phyloP scores from a whole-genome alignment of 768 basidiomycete species.

The Amanita subjunquillea region DNA sequence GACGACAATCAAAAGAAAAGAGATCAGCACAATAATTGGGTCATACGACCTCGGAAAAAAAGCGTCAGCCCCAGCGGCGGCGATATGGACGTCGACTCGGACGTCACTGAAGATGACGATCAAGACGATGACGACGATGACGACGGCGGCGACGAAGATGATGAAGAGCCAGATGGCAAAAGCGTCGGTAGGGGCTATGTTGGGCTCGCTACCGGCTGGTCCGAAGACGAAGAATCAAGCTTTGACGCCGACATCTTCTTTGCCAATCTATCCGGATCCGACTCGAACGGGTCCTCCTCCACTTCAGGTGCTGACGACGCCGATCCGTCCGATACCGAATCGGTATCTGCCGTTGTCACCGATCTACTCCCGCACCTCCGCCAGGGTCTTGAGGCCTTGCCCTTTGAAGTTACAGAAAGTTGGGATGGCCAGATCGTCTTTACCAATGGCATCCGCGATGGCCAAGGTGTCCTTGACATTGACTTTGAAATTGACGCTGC shows the following conservation, averaged over 20 bases:
- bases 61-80: slow-evolving; percentile 57
- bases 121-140: slow-evolving; percentile 37
- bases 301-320: slow-evolving; percentile 18
- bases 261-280: slow-evolving; percentile 59
- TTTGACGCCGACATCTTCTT: slow-evolving; percentile 85
- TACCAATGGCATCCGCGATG: slow-evolving; percentile 51
- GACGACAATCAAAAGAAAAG: slow-evolving; percentile 33
- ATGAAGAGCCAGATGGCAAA: slow-evolving; percentile 36
- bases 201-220: slow-evolving; percentile 69
- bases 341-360: slow-evolving; percentile 19
- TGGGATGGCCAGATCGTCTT: slow-evolving; percentile 74
- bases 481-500: slow-evolving; percentile 61
- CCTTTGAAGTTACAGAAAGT: slow-evolving; percentile 59
- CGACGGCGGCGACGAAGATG: slow-evolving; percentile 26
- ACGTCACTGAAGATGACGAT: slow-evolving; percentile 51
- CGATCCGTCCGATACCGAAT: slow-evolving; percentile 34
- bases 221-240: slow-evolving; percentile 66
- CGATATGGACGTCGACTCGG: slow-evolving; percentile 55
- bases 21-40: slow-evolving; percentile 45
- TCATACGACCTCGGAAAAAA: slow-evolving; percentile 58
- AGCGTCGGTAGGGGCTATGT: slow-evolving; percentile 32
- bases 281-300: slow-evolving; percentile 17
- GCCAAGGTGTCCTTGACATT: slow-evolving; percentile 50
- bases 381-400: slow-evolving; percentile 26
- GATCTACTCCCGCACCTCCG: slow-evolving; percentile 19